Evolutionary conservation across 805 yeast species (phyloP).

Genomic region (Candida railenensis): DNA sequence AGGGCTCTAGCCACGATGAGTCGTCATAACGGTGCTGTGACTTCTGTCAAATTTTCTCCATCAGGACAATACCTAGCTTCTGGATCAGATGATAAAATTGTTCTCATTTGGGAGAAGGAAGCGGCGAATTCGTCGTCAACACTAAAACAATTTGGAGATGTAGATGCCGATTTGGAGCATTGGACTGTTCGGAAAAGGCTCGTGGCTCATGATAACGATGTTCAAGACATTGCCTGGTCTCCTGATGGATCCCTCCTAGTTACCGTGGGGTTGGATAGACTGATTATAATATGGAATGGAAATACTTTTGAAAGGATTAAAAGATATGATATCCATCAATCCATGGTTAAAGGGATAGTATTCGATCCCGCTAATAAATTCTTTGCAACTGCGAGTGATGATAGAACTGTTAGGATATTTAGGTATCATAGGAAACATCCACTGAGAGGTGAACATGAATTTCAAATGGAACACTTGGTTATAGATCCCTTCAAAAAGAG

Average conservation of each 20-base stretch:
- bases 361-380: conserved; percentile 98
- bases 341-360: conserved; percentile 93
- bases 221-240: conserved; percentile 97
- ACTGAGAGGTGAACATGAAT: conserved; percentile 59
- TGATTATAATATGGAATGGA: conserved; percentile 93
- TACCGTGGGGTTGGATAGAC: conserved; percentile 91
- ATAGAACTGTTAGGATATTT: conserved; percentile 83
- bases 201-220: conserved; percentile 96
- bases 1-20: conserved; percentile 84
- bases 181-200: conserved; percentile 92
- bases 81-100: conserved; percentile 92
- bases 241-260: conserved; percentile 90
- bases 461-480: conserved; percentile 81
- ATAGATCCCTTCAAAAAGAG: conserved; percentile 83
- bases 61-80: conserved; percentile 88
- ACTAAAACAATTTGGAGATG: conserved; percentile 65
- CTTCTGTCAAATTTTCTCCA: conserved; percentile 89
- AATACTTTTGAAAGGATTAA: conserved; percentile 85
- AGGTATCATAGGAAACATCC: conserved; percentile 72
- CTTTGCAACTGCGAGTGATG: conserved; percentile 96
- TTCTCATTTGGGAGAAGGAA: conserved; percentile 91
- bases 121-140: conserved; percentile 50
- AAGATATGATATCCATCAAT: conserved; percentile 88
- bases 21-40: conserved; percentile 95
- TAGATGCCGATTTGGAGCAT: conserved; percentile 75